Base-by-base conservation (phyloP, 1,139 yeast species). In the Debaryomycetaceae sp. region DNA sequence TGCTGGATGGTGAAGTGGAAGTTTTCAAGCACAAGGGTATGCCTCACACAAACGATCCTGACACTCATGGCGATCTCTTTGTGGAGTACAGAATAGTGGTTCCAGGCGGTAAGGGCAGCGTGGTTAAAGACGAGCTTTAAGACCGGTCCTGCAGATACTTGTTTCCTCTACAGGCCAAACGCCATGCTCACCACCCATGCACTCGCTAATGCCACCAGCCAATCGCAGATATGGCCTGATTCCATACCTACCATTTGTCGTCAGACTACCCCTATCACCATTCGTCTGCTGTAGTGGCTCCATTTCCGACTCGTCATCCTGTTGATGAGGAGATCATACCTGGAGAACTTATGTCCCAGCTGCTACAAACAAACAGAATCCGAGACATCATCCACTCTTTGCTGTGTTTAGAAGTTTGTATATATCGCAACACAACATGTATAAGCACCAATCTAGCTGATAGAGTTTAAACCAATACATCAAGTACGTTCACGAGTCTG, bases 21-120 rank as follows among this genome's bases (percentile, higher is more conserved):
- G 59, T 72, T 4, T 49, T 91, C 28, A 65, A 69, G 46, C 89
- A 86, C 11, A 82, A 77, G 53, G 98, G 98, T 28, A 88, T 92
- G 97, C 98, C 98, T 1, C 48, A 70, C 11, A 48, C 53, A 11
- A 73, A 70, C 33, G 63, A 55, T 14, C 72, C 68, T 16, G 81
- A 78, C 44, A 81, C 73, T 44, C 77, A 60, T 58, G 98, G 98
- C 28, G 87, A 88, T 58, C 70, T 91, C 56, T 86, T 67, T 56
- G 70, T 92, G 37, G 84, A 82, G 47, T 87, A 86, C 59, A 73
- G 67, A 41, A 81, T 87, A 2, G 60, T 86, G 30, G 56, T 69
- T 29, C 76, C 81, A 1, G 74, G 67, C 15, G 69, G 60, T n/a
- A 24, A 31, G 17, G 31, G 31, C 11, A 6, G 38, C 17, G 19